Conservation (phyloP, 2,329 filamentous ascomycete species). For the Xylariaceae sp. region DNA sequence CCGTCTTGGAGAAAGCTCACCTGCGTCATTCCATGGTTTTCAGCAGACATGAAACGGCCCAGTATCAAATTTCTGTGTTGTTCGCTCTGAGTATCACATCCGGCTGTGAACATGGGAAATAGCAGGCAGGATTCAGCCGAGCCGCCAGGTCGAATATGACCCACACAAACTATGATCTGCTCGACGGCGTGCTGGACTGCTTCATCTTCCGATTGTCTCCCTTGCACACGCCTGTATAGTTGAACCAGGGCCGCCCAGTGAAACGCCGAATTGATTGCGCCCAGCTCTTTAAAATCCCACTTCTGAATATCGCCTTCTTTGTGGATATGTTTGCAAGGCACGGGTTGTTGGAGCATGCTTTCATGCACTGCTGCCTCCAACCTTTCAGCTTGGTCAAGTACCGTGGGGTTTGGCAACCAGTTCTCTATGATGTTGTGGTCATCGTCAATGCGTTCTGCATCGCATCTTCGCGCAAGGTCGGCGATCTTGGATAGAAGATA, state of each 20-base stretch:
- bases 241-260: slow-evolving; percentile 77
- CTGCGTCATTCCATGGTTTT: slow-evolving; percentile 73
- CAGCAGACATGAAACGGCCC: slow-evolving; percentile 61
- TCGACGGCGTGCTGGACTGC: slow-evolving; percentile 61
- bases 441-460: slow-evolving; percentile 58
- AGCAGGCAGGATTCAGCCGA: slow-evolving; percentile 71
- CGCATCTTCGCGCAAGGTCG: slow-evolving; percentile 65
- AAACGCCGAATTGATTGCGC: slow-evolving; percentile 72
- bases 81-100: slow-evolving; percentile 63
- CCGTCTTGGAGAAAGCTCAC: slow-evolving; percentile 39
- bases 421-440: slow-evolving; percentile 45
- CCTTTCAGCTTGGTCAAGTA: slow-evolving; percentile 52
- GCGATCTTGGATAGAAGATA: slow-evolving; percentile 69
- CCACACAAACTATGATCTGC: slow-evolving; percentile 60
- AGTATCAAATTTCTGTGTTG: slow-evolving; percentile 58
- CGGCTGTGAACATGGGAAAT: slow-evolving; percentile 80
- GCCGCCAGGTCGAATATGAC: slow-evolving; percentile 59
- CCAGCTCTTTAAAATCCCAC: slow-evolving; percentile 61
- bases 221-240: slow-evolving; percentile 68
- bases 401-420: slow-evolving; percentile 56
- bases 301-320: slow-evolving; percentile 47
- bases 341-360: slow-evolving; percentile 43
- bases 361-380: slow-evolving; percentile 60
- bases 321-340: slow-evolving; percentile 45
- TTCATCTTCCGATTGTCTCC: slow-evolving; percentile 51